Evolutionary conservation across 495 filamentous ascomycete species (phyloP).

Genomic region (Cetradonia linearis): DNA sequence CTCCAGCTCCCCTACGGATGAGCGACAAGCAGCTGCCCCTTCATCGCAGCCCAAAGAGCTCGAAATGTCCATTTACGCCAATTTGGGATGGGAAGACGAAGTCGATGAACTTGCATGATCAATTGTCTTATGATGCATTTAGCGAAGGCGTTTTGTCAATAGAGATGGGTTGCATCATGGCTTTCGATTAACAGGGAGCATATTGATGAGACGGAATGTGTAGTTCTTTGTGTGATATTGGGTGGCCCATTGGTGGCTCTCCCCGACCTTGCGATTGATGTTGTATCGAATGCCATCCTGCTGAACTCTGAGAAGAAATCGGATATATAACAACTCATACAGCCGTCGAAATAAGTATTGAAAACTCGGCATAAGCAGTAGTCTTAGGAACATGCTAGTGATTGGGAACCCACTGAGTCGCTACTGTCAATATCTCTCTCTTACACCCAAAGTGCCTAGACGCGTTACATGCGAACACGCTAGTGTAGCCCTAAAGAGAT

Average conservation of each 20-base stretch:
- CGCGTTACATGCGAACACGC: neutral
- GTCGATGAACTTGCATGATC: constrained; percentile 37
- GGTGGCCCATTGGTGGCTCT: neutral
- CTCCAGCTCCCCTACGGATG: neutral
- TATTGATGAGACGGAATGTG: neutral
- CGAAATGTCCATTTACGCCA: constrained; percentile 53
- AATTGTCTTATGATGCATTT: constrained; percentile 4
- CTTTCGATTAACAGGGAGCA: neutral
- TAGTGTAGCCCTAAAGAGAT: neutral
- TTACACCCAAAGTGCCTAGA: neutral
- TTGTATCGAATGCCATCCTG: neutral
- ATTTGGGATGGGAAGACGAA: constrained; percentile 71
- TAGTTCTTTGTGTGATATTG: neutral
- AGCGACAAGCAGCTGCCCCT: constrained; percentile 6
- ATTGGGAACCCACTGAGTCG: neutral
- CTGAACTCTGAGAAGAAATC: no score
- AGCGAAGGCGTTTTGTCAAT: constrained; percentile 15
- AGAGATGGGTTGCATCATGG: no score
- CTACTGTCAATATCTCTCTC: neutral
- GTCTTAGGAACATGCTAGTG: neutral
- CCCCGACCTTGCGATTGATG: neutral
- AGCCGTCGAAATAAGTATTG: neutral
- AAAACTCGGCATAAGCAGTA: neutral
- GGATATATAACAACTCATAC: no score
- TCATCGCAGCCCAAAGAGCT: constrained; percentile 19